Evolutionary conservation across 1,284 basidiomycete species (phyloP).

Genomic region (Trichosporon inkin): DNA sequence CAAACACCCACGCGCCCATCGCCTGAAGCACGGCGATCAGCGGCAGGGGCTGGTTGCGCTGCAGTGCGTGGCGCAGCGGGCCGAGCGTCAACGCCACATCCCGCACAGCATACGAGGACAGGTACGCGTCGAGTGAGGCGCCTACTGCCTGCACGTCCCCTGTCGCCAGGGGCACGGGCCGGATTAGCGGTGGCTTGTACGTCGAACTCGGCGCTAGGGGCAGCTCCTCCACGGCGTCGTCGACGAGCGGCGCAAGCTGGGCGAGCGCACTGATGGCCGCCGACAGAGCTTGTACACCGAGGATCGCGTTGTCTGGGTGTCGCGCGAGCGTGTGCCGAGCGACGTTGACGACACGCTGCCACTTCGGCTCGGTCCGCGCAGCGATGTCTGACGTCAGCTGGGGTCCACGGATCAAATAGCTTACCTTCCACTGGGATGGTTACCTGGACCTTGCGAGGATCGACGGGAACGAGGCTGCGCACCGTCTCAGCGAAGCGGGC

Average conservation of each 20-base stretch:
- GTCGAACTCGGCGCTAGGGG: constrained; percentile 10
- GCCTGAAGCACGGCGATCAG: constrained; percentile 25
- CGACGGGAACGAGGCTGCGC: constrained; percentile 16
- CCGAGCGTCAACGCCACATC: constrained; percentile 17
- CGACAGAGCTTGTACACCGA: not conserved
- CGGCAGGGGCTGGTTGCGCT: constrained; percentile 22
- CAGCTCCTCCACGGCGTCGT: constrained; percentile 10
- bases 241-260: not conserved
- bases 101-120: constrained; percentile 12
- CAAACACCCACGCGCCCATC: constrained; percentile 25
- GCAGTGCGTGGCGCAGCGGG: constrained; percentile 25
- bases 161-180: not conserved
- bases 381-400: constrained; percentile 18
- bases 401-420: not conserved
- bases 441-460: constrained; percentile 26
- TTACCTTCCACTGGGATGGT: constrained; percentile 25
- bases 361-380: constrained; percentile 16
- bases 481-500: constrained; percentile 24
- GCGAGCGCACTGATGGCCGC: not conserved
- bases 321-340: constrained; percentile 13
- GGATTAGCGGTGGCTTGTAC: constrained; percentile 17
- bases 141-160: constrained; percentile 1
- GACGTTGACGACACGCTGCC: constrained; percentile 22
- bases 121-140: constrained; percentile 7
- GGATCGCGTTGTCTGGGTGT: not conserved